Conservation (phyloP, 73 alveolate genomes). For the Tetrahymena thermophila region DNA sequence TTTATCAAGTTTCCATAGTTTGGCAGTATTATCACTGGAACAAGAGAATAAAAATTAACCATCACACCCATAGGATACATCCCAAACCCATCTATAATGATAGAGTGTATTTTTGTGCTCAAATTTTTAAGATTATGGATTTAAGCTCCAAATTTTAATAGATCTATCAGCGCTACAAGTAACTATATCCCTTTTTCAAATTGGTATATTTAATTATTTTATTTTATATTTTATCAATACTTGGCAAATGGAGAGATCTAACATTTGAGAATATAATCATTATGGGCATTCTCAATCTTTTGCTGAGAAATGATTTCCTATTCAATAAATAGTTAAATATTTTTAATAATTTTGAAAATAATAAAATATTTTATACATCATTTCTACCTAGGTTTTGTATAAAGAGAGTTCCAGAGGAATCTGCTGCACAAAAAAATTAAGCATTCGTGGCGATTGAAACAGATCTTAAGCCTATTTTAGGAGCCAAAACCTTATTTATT, state of each 20-base stretch:
- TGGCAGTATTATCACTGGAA: conserved; percentile 12
- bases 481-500: conserved; percentile 8
- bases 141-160: conserved; percentile 13
- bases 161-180: conserved; percentile 25
- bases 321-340: not conserved
- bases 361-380: not conserved
- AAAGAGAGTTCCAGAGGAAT: not conserved
- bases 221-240: not conserved
- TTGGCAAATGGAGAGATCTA: conserved; percentile 11
- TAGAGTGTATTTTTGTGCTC: not conserved
- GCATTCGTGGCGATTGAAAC: conserved; percentile 5
- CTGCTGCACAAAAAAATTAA: conserved; percentile 12
- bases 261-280: conserved; percentile 18
- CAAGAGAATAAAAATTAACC: conserved; percentile 12
- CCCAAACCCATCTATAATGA: conserved; percentile 30
- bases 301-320: not conserved
- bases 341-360: not conserved
- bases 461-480: conserved; percentile 12
- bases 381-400: not conserved
- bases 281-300: conserved; percentile 11
- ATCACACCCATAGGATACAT: conserved; percentile 29
- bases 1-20: conserved; percentile 17
- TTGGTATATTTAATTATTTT: not conserved
- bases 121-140: not conserved
- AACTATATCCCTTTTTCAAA: not conserved